These are phyloP conservation scores for Apiospora phragmitis DNA, from an alignment of 2,329 filamentous ascomycete genomes.

Conservation along the genomic window DNA sequence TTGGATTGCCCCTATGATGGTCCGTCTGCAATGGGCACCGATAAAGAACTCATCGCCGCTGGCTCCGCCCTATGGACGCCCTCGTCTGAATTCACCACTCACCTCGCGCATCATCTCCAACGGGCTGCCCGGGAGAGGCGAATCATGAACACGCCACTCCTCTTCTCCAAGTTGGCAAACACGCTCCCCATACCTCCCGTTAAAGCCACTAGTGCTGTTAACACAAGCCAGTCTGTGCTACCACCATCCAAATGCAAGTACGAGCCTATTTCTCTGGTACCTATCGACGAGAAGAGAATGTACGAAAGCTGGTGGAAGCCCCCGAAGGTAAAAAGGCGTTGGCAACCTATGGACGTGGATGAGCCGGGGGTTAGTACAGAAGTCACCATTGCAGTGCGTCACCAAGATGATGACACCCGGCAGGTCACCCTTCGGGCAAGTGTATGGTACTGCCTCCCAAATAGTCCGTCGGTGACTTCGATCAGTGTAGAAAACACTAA, in stretches of 20 bases:
- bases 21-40: neutral
- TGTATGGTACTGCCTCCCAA: neutral
- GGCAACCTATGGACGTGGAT: neutral
- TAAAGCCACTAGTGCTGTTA: neutral
- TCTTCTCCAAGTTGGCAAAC: neutral
- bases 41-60: neutral
- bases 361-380: neutral
- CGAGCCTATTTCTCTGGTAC: neutral
- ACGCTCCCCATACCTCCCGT: neutral
- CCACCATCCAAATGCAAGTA: neutral
- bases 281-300: neutral
- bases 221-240: neutral
- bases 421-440: neutral
- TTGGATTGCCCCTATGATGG: neutral
- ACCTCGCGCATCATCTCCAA: neutral
- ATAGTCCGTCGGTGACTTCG: neutral
- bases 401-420: neutral
- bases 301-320: neutral
- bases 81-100: neutral
- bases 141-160: neutral
- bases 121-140: neutral
- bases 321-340: neutral
- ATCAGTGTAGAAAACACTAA: neutral
- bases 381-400: neutral
- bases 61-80: neutral